phyloP scores from a whole-genome alignment of 352 stramenopile genomes.

The Globisporangium perplexum region DNA sequence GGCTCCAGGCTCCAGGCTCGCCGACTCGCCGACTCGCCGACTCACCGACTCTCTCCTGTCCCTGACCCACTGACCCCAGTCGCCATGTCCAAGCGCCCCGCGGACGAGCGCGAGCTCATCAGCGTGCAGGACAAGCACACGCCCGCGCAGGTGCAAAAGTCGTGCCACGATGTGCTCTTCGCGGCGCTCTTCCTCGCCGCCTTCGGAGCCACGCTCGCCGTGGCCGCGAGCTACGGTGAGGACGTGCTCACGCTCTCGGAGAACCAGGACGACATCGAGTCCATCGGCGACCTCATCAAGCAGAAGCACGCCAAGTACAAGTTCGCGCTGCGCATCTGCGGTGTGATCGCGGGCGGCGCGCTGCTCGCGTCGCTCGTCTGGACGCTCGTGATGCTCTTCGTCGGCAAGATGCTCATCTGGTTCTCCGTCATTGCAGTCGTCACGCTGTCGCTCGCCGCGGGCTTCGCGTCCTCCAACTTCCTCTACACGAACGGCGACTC shows the following conservation, averaged over 20 bases:
- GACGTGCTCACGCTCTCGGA: conserved; percentile 19
- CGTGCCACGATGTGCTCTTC: conserved; percentile 23
- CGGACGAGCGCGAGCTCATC: conserved; percentile 3
- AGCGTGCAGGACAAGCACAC: conserved; percentile 9
- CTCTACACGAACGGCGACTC: conserved; percentile 32
- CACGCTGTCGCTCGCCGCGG: conserved; percentile 30
- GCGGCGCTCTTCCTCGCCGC: conserved; percentile 19
- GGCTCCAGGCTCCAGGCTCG: no score
- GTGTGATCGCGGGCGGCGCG: conserved; percentile 30
- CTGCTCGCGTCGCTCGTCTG: conserved; percentile 37
- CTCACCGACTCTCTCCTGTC: no score
- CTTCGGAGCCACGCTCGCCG: conserved; percentile 19
- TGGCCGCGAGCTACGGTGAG: conserved; percentile 19
- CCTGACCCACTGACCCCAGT: no score
- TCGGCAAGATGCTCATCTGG: conserved; percentile 62
- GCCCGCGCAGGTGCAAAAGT: conserved; percentile 17
- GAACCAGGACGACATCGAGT: conserved; percentile 7
- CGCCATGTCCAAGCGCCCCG: conserved; percentile 4
- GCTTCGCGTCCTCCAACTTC: conserved; percentile 29
- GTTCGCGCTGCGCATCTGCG: conserved; percentile 44
- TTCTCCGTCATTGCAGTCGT: conserved; percentile 37
- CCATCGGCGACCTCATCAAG: conserved; percentile 20
- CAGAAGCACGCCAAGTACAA: conserved; percentile 53
- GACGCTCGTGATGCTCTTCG: conserved; percentile 47
- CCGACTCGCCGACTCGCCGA: no score